These are phyloP conservation scores for Tricholoma matsutake DNA, from an alignment of 768 basidiomycete species.

Conservation along the genomic window DNA sequence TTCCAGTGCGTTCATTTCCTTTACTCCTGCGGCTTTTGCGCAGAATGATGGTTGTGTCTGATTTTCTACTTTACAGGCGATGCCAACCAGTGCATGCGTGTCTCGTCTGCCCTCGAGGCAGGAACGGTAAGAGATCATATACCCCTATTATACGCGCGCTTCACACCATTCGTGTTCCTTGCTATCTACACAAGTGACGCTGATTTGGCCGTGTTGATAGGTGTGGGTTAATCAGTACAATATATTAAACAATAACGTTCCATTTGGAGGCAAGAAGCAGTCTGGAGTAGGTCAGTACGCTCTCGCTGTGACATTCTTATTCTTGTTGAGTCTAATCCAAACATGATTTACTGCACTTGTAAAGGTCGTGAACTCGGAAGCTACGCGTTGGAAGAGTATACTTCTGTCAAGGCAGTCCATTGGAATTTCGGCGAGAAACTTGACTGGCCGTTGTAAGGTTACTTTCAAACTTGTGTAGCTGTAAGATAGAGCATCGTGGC, in stretches of 20 bases:
- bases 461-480: neutral
- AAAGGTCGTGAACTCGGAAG: slow-evolving; percentile 85
- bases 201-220: slow-evolving; percentile 28
- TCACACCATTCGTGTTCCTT: neutral
- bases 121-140: slow-evolving; percentile 62
- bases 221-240: slow-evolving; percentile 95
- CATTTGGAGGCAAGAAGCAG: slow-evolving; percentile 95
- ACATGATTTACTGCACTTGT: slow-evolving; percentile 6
- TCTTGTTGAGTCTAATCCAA: neutral
- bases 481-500: neutral
- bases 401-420: slow-evolving; percentile 76
- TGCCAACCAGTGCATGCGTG: slow-evolving; percentile 85
- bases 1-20: slow-evolving; percentile 53
- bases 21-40: neutral
- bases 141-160: slow-evolving; percentile 7
- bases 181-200: neutral
- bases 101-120: slow-evolving; percentile 81
- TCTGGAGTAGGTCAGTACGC: slow-evolving; percentile 70
- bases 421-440: slow-evolving; percentile 85
- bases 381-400: slow-evolving; percentile 83
- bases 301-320: slow-evolving; percentile 4
- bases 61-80: slow-evolving; percentile 45
- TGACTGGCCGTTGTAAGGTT: slow-evolving; percentile 67
- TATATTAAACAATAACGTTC: slow-evolving; percentile 79
- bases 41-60: slow-evolving; percentile 10